phyloP scores from a whole-genome alignment of 495 filamentous ascomycete species.

The Xylaria venustula region DNA sequence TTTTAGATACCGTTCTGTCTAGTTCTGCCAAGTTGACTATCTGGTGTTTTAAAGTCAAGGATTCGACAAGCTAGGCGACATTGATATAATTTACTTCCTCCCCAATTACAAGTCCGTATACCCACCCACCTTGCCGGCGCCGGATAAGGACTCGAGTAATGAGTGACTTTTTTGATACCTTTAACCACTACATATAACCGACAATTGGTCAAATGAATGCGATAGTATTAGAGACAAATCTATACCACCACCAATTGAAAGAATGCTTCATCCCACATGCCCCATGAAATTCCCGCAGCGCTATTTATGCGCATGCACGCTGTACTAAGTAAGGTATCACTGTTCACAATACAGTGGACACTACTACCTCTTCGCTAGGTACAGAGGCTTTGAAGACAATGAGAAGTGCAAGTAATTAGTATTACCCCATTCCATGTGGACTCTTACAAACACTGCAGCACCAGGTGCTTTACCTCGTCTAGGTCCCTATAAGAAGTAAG shows the following conservation, averaged over 20 bases:
- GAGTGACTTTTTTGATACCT: neutral
- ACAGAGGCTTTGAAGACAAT: too few species aligned
- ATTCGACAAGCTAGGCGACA: neutral
- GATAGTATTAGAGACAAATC: neutral
- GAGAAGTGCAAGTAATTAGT: too few species aligned
- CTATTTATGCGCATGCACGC: neutral
- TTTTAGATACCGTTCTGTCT: too few species aligned
- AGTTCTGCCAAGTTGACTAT: too few species aligned
- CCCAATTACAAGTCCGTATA: neutral
- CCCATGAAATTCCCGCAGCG: constrained; percentile 1
- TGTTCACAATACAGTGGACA: too few species aligned
- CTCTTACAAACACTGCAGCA: too few species aligned
- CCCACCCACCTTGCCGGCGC: neutral
- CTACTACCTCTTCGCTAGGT: too few species aligned
- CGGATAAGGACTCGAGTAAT: neutral
- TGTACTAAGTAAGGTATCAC: neutral
- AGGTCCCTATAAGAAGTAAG: too few species aligned
- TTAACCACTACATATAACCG: too few species aligned
- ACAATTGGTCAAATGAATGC: too few species aligned
- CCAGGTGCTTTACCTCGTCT: too few species aligned
- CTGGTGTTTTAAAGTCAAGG: neutral
- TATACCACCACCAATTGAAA: neutral
- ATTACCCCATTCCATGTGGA: too few species aligned
- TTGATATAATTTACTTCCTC: neutral
- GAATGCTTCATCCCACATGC: neutral